Evolutionary conservation across 139 green algal genomes (phyloP), one percentile per base, ranked within the genome.

Genomic region (Closterium sp.): DNA sequence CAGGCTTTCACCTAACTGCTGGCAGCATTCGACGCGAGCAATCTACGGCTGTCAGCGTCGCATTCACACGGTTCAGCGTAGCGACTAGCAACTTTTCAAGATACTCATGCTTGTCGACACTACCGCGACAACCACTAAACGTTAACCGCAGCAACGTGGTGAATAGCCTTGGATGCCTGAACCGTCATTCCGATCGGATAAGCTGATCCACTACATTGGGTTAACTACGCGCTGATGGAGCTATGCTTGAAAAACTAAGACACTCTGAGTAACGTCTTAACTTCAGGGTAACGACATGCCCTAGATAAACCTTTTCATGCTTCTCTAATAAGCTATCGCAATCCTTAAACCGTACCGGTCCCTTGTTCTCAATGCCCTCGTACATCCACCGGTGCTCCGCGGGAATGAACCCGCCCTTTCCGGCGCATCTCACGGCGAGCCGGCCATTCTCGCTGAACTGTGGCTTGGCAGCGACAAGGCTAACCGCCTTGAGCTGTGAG

Each of bases 281-380:
- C 5, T 27, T 79, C 1, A 79, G 13, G 62, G 62, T 79, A 79
- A 79, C 13, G 13, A 22, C 17, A 5, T 79, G 62, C 1, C 62
- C 62, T 79, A 3, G 62, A 79, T 79, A 79, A 79, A 79, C 62
- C 62, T 79, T 24, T 79, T 27, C 11, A 4, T 0, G 17, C 19
- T 13, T 79, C 13, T 27, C 13, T 79, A 13, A 79, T 27, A 79
- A 13, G 62, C 62, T 79, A 79, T 79, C 62, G 5, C 13, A 13
- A 79, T 79, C 62, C 62, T 79, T 27, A 0, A 10, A 11, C 85
- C 89, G 24, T 91, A 92, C 89, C 70, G 89, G 70, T 86, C 89
- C 89, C 27, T 91, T 86, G 30, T 92, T 91, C 89, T 92, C 89
- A 17, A 92, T 70, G 32, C 89, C 89, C 70, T 92, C 89, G 89